A percentile compares a stretch with the other conserved stretches of the same genome.
phyloP scores from a whole-genome alignment of 805 yeast species.

The Ogataea philodendri region DNA sequence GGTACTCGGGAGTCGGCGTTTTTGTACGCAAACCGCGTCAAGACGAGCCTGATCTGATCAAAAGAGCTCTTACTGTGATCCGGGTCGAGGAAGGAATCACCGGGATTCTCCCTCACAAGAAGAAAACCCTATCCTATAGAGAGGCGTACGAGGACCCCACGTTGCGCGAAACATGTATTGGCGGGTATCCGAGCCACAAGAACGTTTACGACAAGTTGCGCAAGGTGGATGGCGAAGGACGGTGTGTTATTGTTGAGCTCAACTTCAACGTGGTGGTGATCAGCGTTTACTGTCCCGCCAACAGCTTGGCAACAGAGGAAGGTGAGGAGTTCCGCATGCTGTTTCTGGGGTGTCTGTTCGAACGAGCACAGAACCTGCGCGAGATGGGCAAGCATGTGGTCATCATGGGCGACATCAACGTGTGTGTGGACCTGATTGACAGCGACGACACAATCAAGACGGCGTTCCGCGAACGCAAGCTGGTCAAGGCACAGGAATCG shows the following conservation, averaged over 20 bases:
- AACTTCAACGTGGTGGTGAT: slow-evolving; percentile 59
- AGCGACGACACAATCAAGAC: slow-evolving; percentile 66
- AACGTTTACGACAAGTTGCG: slow-evolving; percentile 28
- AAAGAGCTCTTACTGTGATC: slow-evolving; percentile 47
- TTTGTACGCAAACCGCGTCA: slow-evolving; percentile 57
- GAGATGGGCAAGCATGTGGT: slow-evolving; percentile 63
- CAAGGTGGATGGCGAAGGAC: slow-evolving; percentile 80
- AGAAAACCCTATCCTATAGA: slow-evolving; percentile 24
- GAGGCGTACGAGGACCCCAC: slow-evolving; percentile 23
- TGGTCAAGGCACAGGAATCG: slow-evolving; percentile 30
- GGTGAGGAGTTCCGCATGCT: slow-evolving; percentile 58
- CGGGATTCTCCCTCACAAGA: slow-evolving; percentile 47
- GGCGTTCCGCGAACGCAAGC: slow-evolving; percentile 37
- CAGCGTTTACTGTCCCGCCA: slow-evolving; percentile 87
- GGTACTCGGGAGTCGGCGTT: slow-evolving; percentile 90
- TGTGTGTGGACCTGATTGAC: slow-evolving; percentile 76
- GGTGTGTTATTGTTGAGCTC: slow-evolving; percentile 74
- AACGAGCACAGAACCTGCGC: slow-evolving; percentile 58
- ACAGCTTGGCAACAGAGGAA: slow-evolving; percentile 66
- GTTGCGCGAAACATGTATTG: slow-evolving; percentile 43
- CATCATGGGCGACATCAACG: slow-evolving; percentile 86
- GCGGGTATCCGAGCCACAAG: slow-evolving; percentile 62
- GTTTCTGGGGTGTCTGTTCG: slow-evolving; percentile 58
- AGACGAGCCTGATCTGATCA: slow-evolving; percentile 39
- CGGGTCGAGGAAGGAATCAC: slow-evolving; percentile 92